Conservation (phyloP, 2,329 filamentous ascomycete species). For the Apiospora rasikravindrae region DNA sequence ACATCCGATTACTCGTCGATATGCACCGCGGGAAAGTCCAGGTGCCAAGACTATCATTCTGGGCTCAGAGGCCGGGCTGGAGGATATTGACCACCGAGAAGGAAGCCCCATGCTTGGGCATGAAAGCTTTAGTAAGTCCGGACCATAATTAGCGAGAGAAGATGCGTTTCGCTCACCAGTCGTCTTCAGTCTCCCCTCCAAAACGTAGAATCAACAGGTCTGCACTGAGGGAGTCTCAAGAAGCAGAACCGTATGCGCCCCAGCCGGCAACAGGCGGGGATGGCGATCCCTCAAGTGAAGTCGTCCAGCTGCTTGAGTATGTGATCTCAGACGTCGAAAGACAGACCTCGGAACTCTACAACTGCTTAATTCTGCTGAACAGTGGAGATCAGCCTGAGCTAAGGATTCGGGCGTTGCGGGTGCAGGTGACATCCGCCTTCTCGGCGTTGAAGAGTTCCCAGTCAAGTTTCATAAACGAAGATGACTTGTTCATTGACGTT, state of each 20-base stretch:
- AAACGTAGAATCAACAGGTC: neutral
- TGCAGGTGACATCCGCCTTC: neutral
- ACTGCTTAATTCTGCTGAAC: neutral
- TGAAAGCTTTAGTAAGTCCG: neutral
- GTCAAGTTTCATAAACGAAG: neutral
- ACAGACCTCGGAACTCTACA: neutral
- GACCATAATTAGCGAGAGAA: neutral
- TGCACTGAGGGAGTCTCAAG: neutral
- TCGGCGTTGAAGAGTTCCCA: neutral
- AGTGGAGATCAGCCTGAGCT: neutral
- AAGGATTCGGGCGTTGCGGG: neutral
- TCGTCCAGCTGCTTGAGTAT: neutral
- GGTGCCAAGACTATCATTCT: neutral
- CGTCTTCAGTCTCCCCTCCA: neutral
- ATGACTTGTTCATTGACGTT: neutral
- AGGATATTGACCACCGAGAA: neutral
- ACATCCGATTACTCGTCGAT: constrained; percentile 2
- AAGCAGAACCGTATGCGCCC: neutral
- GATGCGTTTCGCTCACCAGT: neutral
- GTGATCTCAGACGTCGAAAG: neutral
- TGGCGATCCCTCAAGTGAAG: neutral
- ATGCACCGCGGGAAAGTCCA: neutral
- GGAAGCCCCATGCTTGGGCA: neutral
- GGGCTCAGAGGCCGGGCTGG: neutral
- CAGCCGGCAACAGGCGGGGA: neutral